These are phyloP conservation scores for Spergularia azorica DNA, from an alignment of 179 eudicot genomes.

Conservation along the genomic window DNA sequence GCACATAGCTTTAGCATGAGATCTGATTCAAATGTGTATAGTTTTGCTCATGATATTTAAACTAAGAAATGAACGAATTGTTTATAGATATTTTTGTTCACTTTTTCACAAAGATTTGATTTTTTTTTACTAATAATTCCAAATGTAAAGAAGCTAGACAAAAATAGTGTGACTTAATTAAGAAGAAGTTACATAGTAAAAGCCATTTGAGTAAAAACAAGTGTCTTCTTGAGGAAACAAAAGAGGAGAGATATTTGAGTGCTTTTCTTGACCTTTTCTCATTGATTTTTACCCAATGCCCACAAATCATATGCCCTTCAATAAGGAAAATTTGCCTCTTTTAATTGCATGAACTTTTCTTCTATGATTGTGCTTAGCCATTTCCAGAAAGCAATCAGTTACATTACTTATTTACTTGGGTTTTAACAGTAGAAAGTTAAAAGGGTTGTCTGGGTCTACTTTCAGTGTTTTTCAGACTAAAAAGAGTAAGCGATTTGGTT, in stretches of 20 bases:
- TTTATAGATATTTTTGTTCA: not conserved
- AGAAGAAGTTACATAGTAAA: constrained; percentile 19
- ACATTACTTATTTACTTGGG: not conserved
- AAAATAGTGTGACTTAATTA: not conserved
- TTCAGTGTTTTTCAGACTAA: too few species aligned
- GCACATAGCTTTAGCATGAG: constrained; percentile 1
- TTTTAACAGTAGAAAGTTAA: not conserved
- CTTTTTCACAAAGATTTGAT: not conserved
- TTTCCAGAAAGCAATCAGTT: constrained; percentile 13
- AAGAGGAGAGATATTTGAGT: constrained; percentile 1
- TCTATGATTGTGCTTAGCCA: constrained; percentile 18
- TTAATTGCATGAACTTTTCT: not conserved
- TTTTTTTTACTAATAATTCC: not conserved
- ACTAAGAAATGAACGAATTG: not conserved
- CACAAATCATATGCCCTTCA: constrained; percentile 13
- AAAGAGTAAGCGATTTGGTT: too few species aligned
- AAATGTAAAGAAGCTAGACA: not conserved
- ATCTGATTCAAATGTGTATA: not conserved
- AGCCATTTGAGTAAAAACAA: constrained; percentile 18
- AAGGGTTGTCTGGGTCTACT: not conserved
- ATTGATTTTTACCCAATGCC: not conserved
- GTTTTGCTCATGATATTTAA: not conserved
- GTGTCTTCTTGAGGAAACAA: not conserved
- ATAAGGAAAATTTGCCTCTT: constrained; percentile 22
- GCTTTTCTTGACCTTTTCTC: constrained; percentile 22